Conservation (phyloP, 768 basidiomycete species). For the Lactarius evosmus region DNA sequence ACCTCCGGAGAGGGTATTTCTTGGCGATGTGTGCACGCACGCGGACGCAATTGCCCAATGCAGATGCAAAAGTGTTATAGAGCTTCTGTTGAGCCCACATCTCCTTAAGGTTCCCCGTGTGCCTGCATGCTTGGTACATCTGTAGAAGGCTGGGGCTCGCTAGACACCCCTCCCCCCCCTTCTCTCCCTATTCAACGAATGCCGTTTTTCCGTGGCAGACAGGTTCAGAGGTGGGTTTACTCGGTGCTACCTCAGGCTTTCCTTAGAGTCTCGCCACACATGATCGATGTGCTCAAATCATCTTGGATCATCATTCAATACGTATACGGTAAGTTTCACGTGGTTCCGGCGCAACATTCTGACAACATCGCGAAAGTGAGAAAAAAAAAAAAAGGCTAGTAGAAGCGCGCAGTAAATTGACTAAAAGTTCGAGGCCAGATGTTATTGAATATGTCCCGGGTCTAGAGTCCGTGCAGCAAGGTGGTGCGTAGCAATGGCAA, state of each 20-base stretch:
- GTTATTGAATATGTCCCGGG: slow-evolving; percentile 9
- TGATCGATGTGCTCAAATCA: not conserved
- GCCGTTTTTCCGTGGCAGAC: too few species aligned
- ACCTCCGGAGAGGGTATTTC: not conserved
- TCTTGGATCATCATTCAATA: not conserved
- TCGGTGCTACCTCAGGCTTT: not conserved
- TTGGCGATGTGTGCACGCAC: too few species aligned
- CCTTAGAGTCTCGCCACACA: not conserved
- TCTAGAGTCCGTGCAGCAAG: slow-evolving; percentile 13
- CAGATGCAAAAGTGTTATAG: too few species aligned
- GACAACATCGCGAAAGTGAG: not conserved
- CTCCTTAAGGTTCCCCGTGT: too few species aligned
- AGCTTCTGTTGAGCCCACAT: too few species aligned
- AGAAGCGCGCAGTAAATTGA: slow-evolving; percentile 16
- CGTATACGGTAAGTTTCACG: not conserved
- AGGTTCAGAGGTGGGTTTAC: too few species aligned
- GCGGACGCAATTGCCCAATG: too few species aligned
- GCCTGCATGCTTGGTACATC: too few species aligned
- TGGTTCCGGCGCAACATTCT: not conserved
- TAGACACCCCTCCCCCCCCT: too few species aligned
- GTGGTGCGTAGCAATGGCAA: slow-evolving; percentile 1
- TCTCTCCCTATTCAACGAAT: too few species aligned
- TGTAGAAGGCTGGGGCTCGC: not conserved
- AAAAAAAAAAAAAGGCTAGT: not conserved
- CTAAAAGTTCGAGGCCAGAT: slow-evolving; percentile 16